A percentile compares a stretch with the other conserved stretches of the same genome.
Conservation (phyloP, 2,329 filamentous ascomycete species). For the Calonectria fujianensis region DNA sequence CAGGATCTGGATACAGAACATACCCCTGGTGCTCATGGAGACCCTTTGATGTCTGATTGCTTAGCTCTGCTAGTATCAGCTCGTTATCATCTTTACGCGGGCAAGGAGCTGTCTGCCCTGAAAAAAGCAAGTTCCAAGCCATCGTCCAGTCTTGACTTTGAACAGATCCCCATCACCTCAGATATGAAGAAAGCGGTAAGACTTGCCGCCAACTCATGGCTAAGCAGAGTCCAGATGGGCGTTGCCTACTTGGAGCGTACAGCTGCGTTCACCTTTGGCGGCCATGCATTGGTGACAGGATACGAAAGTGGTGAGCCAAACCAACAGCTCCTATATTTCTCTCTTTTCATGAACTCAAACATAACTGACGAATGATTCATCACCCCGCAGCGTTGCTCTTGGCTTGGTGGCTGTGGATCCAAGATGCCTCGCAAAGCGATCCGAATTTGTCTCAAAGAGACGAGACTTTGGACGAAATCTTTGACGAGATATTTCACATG, state of each 20-base stretch:
- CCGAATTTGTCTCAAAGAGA: background rate
- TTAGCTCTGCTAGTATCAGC: background rate
- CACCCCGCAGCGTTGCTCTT: background rate
- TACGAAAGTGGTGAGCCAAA: background rate
- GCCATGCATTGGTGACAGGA: background rate
- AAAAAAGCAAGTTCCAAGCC: background rate
- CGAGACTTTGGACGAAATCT: background rate
- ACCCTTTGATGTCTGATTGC: slow-evolving; percentile 5
- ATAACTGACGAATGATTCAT: background rate
- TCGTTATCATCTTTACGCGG: background rate
- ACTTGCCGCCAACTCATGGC: background rate
- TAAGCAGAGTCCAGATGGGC: background rate
- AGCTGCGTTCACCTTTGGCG: background rate
- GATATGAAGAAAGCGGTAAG: background rate
- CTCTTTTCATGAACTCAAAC: background rate
- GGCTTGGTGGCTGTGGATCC: background rate
- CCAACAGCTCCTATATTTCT: background rate
- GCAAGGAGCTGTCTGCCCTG: background rate
- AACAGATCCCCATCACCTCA: background rate
- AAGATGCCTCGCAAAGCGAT: background rate
- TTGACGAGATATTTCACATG: background rate
- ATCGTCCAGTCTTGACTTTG: background rate
- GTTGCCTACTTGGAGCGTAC: slow-evolving; percentile 2
- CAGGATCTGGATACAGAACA: background rate
- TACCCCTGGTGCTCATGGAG: background rate